These are phyloP conservation scores for Monosporascus sp. DNA, from an alignment of 2,329 filamentous ascomycete genomes.

Conservation along the genomic window DNA sequence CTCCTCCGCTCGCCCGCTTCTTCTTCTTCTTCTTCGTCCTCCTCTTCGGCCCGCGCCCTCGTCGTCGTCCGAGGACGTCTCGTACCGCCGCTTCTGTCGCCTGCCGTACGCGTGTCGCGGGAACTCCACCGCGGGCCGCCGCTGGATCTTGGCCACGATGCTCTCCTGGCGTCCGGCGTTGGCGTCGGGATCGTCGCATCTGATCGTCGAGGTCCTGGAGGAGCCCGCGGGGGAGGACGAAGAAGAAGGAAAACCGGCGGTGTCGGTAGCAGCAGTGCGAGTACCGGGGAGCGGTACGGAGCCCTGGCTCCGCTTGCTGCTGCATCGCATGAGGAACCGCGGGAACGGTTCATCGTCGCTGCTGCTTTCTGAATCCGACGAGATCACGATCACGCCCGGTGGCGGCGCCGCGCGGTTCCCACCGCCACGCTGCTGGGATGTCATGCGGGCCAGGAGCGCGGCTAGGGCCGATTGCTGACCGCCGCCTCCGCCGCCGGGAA, in stretches of 20 bases:
- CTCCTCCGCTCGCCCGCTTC: too few species aligned
- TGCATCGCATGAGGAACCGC: background rate
- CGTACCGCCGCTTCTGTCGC: background rate
- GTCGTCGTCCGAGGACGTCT: background rate
- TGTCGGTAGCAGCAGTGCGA: background rate
- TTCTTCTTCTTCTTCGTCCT: too few species aligned
- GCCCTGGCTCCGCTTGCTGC: background rate
- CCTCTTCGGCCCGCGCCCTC: too few species aligned
- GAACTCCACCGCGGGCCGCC: background rate
- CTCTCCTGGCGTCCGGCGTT: background rate
- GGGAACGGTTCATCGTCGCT: background rate
- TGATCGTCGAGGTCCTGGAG: too few species aligned
- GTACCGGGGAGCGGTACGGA: background rate
- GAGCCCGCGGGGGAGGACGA: too few species aligned
- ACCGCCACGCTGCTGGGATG: too few species aligned
- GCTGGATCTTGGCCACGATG: background rate
- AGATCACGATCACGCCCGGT: too few species aligned
- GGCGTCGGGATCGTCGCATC: too few species aligned
- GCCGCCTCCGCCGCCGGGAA: too few species aligned
- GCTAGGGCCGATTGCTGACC: too few species aligned
- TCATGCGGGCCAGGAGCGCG: too few species aligned
- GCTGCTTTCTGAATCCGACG: background rate
- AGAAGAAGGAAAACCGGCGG: background rate
- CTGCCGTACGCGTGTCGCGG: background rate
- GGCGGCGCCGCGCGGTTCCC: too few species aligned